Base-by-base conservation (phyloP, 1,139 yeast species). In the Hyphopichia burtonii region DNA sequence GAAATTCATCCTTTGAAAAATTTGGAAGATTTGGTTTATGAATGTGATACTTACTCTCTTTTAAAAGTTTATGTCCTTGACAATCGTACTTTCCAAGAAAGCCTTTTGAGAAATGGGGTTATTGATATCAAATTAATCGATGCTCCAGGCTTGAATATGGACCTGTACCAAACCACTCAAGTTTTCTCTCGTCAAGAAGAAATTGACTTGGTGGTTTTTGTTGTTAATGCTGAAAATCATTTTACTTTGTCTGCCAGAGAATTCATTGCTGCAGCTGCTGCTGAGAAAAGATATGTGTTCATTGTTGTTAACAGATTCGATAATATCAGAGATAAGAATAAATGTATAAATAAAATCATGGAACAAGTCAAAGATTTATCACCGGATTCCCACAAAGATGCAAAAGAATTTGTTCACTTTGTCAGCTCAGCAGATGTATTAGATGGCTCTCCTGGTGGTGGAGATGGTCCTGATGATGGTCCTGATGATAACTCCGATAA, bases 121-220 rank as follows among this genome's bases (percentile, higher is more conserved):
- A 89, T 93, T 39, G 98, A 94, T 58, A 90, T 93, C 44, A 82
- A 93, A 30, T 71, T 94, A 45, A 91, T 94, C 41, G 99, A 94
- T 66, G 97, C 98, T 0, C 99, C 99, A 0, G 99, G 99, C 0
- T 73, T 94, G 45, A 94, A 94, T 58, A 76, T 90, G 76, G 98
- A 93, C 57, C 87, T 94, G 11, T 86, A 86, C 53, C 96, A 89
- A 60, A 94, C 99, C 0, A 88, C 97, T 1, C 96, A 91, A 56
- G 91, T 94, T 0, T 91, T 91, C 61, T 86, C 97, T 3, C 80
- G 98, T 47, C 99, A 94, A 65, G 99, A 94, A 57, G 99, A 94
- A 58, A 94, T 94, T 51, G 99, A 94, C 60, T 73, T 94, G 53
- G 96, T 94, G 8, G 93, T 94, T 0, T 94, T 94, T 68, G 99